phyloP scores from a whole-genome alignment of 148 eudicot genomes.

The Vaccinium corymbosum region DNA sequence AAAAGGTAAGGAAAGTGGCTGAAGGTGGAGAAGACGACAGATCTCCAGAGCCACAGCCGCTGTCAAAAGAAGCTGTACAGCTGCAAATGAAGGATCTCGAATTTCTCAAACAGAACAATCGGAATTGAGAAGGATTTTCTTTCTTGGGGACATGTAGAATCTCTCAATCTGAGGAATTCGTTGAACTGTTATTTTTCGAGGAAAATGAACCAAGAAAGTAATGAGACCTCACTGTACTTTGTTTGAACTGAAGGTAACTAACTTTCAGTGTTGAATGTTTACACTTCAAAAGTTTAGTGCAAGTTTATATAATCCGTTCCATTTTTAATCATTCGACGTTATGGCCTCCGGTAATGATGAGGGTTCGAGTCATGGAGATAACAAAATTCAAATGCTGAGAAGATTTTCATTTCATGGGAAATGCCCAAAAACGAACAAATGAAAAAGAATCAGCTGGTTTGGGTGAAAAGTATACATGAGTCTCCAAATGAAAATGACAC shows the following conservation, averaged over 20 bases:
- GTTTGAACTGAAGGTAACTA: neutral
- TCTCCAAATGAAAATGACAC: neutral
- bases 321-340: neutral
- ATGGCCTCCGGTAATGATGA: neutral
- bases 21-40: conserved; percentile 48
- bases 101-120: conserved; percentile 65
- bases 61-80: conserved; percentile 83
- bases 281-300: neutral
- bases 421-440: neutral
- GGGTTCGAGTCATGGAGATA: neutral
- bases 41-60: conserved; percentile 40
- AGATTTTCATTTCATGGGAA: neutral
- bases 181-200: neutral
- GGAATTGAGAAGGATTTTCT: conserved; percentile 5
- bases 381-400: neutral
- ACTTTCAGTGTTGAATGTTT: neutral
- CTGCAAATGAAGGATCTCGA: conserved; percentile 91
- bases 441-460: neutral
- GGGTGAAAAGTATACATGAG: neutral
- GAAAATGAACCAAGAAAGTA: neutral
- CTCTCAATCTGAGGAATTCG: neutral
- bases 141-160: neutral
- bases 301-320: neutral
- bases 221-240: neutral
- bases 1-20: conserved; percentile 48